Evolutionary conservation across 495 filamentous ascomycete species (phyloP).

Genomic region (Neurospora sublineolata): DNA sequence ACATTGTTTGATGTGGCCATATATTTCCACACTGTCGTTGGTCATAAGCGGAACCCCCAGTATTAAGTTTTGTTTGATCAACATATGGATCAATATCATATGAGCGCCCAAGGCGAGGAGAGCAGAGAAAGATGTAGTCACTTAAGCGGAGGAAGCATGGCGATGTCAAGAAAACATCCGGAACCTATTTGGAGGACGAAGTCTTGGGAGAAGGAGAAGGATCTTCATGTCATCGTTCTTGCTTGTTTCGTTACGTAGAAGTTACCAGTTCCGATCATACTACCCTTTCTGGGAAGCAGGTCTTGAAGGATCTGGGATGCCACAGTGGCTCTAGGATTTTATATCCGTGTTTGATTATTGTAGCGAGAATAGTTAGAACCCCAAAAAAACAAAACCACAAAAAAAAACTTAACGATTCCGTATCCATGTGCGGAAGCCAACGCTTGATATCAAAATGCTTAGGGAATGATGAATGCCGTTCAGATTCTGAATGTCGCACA

Average conservation of each 20-base stretch:
- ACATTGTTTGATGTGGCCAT: background rate
- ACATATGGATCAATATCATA: background rate
- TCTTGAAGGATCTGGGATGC: background rate
- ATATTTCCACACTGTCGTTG: background rate
- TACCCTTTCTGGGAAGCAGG: background rate
- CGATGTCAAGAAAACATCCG: background rate
- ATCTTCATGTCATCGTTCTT: background rate
- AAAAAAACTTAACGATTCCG: background rate
- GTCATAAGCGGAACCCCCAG: background rate
- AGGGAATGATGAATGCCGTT: background rate
- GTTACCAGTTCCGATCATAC: background rate
- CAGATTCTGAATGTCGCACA: background rate
- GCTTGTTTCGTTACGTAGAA: background rate
- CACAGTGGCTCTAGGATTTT: background rate
- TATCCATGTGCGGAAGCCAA: background rate
- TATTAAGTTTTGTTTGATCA: background rate
- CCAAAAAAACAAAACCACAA: background rate
- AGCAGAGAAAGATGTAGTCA: background rate
- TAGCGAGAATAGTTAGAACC: background rate
- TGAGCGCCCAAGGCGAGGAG: background rate
- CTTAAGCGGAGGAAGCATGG: background rate
- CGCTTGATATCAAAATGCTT: background rate
- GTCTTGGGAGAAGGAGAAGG: background rate
- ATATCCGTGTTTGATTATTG: background rate
- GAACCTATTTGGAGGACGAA: background rate